Percentiles rank a stretch among this genome's conserved stretches.
These are phyloP conservation scores for Pseudonitzschia multiseries DNA, from an alignment of 108 stramenopile genomes.

Conservation along the genomic window DNA sequence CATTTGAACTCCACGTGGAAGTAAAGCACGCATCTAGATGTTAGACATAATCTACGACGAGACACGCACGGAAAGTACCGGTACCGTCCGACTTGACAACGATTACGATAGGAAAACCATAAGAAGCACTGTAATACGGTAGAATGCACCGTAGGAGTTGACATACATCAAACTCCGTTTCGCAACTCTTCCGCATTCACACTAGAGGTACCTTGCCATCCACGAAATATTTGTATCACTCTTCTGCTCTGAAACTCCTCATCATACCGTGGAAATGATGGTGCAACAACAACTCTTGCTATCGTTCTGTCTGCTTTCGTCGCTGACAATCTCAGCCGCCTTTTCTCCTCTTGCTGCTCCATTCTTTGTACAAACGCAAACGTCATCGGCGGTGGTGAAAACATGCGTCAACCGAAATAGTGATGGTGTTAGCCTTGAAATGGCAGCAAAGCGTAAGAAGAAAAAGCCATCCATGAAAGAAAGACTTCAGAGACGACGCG, in stretches of 20 bases:
- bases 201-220: not conserved
- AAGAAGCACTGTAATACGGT: too few relatives aligned
- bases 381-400: not conserved
- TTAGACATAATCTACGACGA: too few relatives aligned
- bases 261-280: not conserved
- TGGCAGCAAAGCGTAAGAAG: conserved; percentile 16
- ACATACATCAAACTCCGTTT: too few relatives aligned
- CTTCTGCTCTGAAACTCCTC: not conserved
- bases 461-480: conserved; percentile 40
- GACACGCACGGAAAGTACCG: too few relatives aligned
- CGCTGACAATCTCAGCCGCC: not conserved
- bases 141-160: too few relatives aligned
- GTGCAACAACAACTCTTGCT: conserved; percentile 1
- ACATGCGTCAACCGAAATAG: not conserved
- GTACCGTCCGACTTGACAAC: too few relatives aligned
- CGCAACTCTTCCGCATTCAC: too few relatives aligned
- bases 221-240: not conserved
- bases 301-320: conserved; percentile 2
- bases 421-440: not conserved
- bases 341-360: not conserved
- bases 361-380: not conserved
- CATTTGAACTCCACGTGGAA: too few relatives aligned
- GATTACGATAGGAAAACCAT: too few relatives aligned
- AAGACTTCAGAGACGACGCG: conserved; percentile 29
- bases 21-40: too few relatives aligned